Percentiles rank a stretch among this genome's conserved stretches.
phyloP scores from a whole-genome alignment of 192 early-diverging fungal species.

The Entomortierella lignicola region DNA sequence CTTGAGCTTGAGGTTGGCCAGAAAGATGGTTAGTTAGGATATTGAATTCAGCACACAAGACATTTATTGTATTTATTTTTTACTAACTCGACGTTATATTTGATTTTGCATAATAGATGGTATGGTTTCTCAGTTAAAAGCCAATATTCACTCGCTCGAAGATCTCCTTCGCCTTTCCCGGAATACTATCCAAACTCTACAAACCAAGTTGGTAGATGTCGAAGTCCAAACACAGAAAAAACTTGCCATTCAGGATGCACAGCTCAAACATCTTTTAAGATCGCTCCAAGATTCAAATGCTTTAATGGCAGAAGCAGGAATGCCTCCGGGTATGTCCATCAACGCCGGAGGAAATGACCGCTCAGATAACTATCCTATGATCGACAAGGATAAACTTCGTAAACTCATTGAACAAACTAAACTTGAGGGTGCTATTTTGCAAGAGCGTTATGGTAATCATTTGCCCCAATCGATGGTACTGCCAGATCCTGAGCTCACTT shows the following conservation, averaged over 20 bases:
- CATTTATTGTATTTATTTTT: not conserved
- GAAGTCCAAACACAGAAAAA: slow-evolving; percentile 76
- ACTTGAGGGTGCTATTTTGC: slow-evolving; percentile 45
- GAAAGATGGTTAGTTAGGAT: slow-evolving; percentile 65
- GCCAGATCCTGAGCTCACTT: slow-evolving; percentile 20
- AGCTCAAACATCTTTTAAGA: slow-evolving; percentile 73
- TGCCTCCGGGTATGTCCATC: slow-evolving; percentile 14
- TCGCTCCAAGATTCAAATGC: slow-evolving; percentile 67
- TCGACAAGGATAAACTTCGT: slow-evolving; percentile 45
- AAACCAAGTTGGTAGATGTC: slow-evolving; percentile 75
- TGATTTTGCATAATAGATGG: slow-evolving; percentile 47
- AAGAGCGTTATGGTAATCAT: slow-evolving; percentile 44
- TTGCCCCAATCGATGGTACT: slow-evolving; percentile 14
- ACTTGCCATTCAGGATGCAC: slow-evolving; percentile 73
- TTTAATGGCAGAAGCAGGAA: slow-evolving; percentile 61
- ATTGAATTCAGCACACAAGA: no score
- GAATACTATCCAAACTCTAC: slow-evolving; percentile 78
- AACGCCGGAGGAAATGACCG: not conserved
- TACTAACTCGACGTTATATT: not conserved
- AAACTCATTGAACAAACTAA: slow-evolving; percentile 47
- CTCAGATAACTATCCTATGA: slow-evolving; percentile 19
- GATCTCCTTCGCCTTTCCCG: slow-evolving; percentile 82
- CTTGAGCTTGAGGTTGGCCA: slow-evolving; percentile 78
- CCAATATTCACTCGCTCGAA: slow-evolving; percentile 74
- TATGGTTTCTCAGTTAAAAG: slow-evolving; percentile 74